A percentile compares a stretch with the other conserved stretches of the same genome.
These are phyloP conservation scores for Trypanosoma avium DNA, from an alignment of 208 protist species.

Conservation along the genomic window DNA sequence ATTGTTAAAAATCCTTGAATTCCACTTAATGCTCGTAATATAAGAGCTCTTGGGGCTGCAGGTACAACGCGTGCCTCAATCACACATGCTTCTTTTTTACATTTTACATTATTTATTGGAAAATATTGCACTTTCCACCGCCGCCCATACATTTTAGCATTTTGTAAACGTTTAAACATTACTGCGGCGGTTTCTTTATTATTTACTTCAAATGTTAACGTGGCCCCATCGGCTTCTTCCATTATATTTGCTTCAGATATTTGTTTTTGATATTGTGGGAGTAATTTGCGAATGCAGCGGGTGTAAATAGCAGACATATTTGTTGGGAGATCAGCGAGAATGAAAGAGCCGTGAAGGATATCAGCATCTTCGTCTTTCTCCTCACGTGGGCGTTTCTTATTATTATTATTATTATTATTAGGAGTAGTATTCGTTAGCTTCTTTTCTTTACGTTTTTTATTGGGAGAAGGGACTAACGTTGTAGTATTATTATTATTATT, in stretches of 20 bases:
- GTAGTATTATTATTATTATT: background rate
- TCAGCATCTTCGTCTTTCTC: conserved; percentile 28
- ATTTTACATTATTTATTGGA: conserved; percentile 33
- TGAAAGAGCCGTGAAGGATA: conserved; percentile 64
- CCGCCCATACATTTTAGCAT: conserved; percentile 59
- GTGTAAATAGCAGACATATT: conserved; percentile 69
- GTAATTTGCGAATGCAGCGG: conserved; percentile 52
- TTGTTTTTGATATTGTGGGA: conserved; percentile 26
- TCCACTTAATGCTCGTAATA: conserved; percentile 52
- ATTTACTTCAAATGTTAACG: conserved; percentile 61
- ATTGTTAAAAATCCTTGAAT: conserved; percentile 73
- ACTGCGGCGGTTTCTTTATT: conserved; percentile 52
- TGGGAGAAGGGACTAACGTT: background rate
- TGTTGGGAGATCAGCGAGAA: conserved; percentile 58
- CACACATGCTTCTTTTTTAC: conserved; percentile 57
- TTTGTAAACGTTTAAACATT: conserved; percentile 68
- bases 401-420: background rate
- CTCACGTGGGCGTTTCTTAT: conserved; percentile 8
- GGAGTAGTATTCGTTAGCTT: too few species aligned
- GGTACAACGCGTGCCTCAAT: conserved; percentile 67
- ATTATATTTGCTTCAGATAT: conserved; percentile 46
- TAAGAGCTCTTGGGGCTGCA: conserved; percentile 39
- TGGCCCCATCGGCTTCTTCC: conserved; percentile 75
- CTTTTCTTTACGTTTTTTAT: background rate
- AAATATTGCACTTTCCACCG: conserved; percentile 81